These are phyloP conservation scores for Diaporthe sp. DNA, from an alignment of 2,329 filamentous ascomycete species.

Conservation along the genomic window DNA sequence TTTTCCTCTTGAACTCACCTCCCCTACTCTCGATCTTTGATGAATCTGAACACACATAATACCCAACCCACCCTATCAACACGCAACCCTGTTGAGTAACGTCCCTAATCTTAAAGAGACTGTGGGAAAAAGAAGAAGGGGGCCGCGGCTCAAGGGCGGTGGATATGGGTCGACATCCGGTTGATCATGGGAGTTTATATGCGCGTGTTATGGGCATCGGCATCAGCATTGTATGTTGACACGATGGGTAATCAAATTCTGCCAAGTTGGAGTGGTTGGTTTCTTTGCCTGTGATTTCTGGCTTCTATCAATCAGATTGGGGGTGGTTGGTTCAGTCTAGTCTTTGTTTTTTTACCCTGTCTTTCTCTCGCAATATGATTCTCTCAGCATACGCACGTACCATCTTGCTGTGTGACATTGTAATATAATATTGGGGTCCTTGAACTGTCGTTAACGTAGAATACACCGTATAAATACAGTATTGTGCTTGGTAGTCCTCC, in stretches of 20 bases:
- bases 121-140: constrained; percentile 10
- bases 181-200: constrained; percentile 4
- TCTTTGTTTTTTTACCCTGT: not conserved
- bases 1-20: constrained; percentile 14
- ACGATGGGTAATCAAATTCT: constrained; percentile 17
- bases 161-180: not conserved
- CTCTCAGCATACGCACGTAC: not conserved
- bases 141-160: not conserved
- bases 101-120: constrained; percentile 22
- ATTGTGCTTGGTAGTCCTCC: not conserved
- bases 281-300: constrained; percentile 3
- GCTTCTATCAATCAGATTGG: constrained; percentile 8
- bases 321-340: not conserved
- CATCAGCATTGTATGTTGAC: constrained; percentile 19
- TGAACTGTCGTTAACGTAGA: not conserved
- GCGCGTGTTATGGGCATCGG: constrained; percentile 9
- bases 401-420: not conserved
- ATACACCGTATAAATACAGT: not conserved
- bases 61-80: constrained; percentile 1
- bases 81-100: constrained; percentile 10
- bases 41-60: constrained; percentile 16
- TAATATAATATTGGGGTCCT: not conserved
- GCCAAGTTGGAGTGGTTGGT: not conserved
- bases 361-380: constrained; percentile 2
- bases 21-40: constrained; percentile 15